Evolutionary conservation across 805 yeast species (phyloP), one percentile per base, ranked within the genome.

Genomic region (Saccharomycopsis fibuligera): DNA sequence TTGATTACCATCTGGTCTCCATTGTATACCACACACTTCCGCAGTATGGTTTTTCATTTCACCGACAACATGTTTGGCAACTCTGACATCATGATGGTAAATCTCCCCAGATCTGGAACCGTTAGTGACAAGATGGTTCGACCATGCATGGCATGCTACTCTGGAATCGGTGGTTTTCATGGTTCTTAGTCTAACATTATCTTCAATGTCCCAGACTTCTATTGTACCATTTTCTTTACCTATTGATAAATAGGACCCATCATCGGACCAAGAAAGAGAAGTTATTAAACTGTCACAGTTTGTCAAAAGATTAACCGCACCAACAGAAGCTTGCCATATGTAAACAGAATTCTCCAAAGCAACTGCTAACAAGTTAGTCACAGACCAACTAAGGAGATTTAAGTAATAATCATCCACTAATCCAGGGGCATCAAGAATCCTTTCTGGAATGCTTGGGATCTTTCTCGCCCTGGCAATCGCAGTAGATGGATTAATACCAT

Each of bases 391-490:
- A 46, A 93, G 64, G 36, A 91, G 70, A 60, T 89, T 89, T 47
- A 89, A 72, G 63, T 91, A 93, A 64, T 89, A 93, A 67, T 93
- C 99, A 64, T 93, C 96, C 21, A 83, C 75, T 50, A 90, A 74
- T 0, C 96, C 96, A 0, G 99, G 99, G 0, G 98, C 99, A 67
- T 93, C 99, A 36, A 93, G 71, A 1, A 93, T 95, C 54, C 96
- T 76, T 56, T 87, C 96, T 1, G 99, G 98, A 30, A 87, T 86
- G 0, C 87, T 79, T 23, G 95, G 87, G 41, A 93, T 74, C 57
- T 81, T 82, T 56, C 95, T 79, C 43, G 86, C 76, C 58, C 89
- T 71, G 1, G 68, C 62, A 37, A 53, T 55, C 31, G 57, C 60
- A 16, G 64, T 57, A 37, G 51, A 19, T 8, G 64, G 58, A 54